phyloP scores from a whole-genome alignment of 139 green algal genomes.

The Yamagishiella unicocca region DNA sequence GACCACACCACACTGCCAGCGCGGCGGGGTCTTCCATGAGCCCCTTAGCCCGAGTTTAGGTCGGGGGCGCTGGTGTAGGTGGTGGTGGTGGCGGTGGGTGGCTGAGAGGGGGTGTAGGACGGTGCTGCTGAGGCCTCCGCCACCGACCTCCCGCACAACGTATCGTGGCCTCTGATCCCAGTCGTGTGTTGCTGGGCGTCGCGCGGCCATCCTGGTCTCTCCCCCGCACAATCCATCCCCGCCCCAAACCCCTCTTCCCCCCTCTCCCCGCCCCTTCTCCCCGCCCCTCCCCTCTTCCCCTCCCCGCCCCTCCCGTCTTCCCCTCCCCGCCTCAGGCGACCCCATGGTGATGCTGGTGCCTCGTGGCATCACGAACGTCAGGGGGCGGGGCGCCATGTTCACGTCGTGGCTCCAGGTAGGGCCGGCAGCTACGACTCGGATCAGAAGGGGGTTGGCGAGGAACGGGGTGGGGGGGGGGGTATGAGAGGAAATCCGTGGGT shows the following conservation, averaged over 20 bases:
- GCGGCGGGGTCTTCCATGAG: too few species aligned
- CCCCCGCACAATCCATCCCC: neutral
- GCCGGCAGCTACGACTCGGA: too few species aligned
- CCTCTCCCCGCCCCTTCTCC: neutral
- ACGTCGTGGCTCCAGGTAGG: constrained; percentile 8
- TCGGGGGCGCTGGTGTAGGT: neutral
- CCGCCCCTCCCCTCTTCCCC: neutral
- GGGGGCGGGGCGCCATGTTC: neutral
- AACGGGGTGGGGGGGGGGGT: neutral
- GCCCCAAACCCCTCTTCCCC: neutral
- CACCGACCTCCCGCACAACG: too few species aligned
- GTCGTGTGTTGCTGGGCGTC: neutral
- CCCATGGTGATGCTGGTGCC: constrained; percentile 19
- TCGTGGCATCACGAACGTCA: neutral
- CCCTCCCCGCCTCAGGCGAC: neutral
- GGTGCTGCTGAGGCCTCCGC: neutral
- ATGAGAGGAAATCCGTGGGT: neutral
- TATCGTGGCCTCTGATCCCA: too few species aligned
- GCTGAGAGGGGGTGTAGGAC: neutral
- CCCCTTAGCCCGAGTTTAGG: too few species aligned
- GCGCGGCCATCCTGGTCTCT: neutral
- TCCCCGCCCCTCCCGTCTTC: neutral
- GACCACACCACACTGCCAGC: too few species aligned
- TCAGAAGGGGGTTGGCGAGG: too few species aligned
- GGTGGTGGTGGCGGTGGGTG: neutral